Evolutionary conservation across 768 basidiomycete species (phyloP).

Genomic region (Suillus luteus): DNA sequence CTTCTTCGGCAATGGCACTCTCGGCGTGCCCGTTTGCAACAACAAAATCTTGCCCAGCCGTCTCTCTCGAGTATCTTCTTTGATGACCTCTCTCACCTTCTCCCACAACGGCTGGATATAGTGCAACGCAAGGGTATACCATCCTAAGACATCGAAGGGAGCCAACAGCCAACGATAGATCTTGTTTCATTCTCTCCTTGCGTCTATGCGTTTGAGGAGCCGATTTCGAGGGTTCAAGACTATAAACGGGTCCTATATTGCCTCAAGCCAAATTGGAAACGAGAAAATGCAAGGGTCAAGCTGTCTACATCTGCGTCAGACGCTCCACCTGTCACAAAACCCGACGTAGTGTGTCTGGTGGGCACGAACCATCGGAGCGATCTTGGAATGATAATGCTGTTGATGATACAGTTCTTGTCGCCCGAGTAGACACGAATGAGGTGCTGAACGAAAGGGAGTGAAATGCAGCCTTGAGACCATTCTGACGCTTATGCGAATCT

Average conservation of each 20-base stretch:
- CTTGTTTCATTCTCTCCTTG: neutral
- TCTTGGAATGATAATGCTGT: neutral
- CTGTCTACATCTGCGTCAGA: neutral
- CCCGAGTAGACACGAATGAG: constrained; percentile 69
- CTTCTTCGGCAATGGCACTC: neutral
- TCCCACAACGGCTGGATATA: neutral
- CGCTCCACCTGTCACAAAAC: neutral
- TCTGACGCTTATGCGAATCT: constrained; percentile 85
- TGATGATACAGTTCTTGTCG: constrained; percentile 72
- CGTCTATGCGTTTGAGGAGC: neutral
- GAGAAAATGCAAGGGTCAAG: neutral
- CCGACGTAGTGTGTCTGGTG: neutral
- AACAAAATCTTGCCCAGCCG: neutral
- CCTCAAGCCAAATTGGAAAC: neutral
- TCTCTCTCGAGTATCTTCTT: neutral
- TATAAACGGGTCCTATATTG: neutral
- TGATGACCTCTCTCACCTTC: neutral
- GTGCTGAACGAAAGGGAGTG: constrained; percentile 53
- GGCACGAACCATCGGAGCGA: neutral
- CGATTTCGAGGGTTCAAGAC: neutral
- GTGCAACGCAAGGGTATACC: neutral
- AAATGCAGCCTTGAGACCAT: constrained; percentile 57
- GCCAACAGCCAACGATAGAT: neutral
- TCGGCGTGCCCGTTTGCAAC: neutral
- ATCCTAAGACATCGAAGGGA: neutral